Base-by-base conservation (phyloP, 1,139 yeast species). In the Geotrichum fermentans region DNA sequence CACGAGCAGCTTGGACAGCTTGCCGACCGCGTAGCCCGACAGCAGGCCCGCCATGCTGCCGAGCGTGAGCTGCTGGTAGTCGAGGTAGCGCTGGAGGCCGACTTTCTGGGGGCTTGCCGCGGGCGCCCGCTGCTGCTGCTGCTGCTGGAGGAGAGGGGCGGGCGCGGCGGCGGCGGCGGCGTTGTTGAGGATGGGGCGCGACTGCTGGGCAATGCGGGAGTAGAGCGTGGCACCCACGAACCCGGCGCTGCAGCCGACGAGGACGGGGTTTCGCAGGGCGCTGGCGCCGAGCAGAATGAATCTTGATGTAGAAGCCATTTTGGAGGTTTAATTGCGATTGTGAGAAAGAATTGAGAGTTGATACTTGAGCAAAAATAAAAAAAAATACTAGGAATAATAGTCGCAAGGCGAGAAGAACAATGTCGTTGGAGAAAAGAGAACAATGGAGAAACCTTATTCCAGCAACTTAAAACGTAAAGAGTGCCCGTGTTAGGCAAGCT, bases 31-130 rank as follows among this genome's bases (percentile, higher is more conserved):
- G 39, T 78, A 71, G 1, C 92, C 92, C 46, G 78, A 58, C 43
- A 79, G 71, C 51, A 82, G 67, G 0, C 92, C 92, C 5, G 80
- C 71, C 56, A 83, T 72, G 3, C 86, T 80, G 4, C 92, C 92
- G 52, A 82, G 66, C 14, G 88, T 75, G 58, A 83, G 69, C 60
- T 83, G 86, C 58, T 78, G 77, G 61, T 83, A 83, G 62, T 80
- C 75, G 52, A 80, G 63, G 51, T 61, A 33, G 22, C 41, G 26
- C 11, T 36, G 45, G 16, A 45, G 41, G 14, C 49, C 49, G 11
- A 14, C 8, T 4, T 30, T 21, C 3, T 18, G 22, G 36, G 4
- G 36, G 4, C 2, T 11, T 21, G 24, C 38, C 16, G 20, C n/a
- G n/a, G 6, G n/a, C 6, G 34, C 14, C 6, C 16, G 17, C 6